Base-by-base conservation (phyloP, 176 grass and related monocot species). In the Themeda triandra region DNA sequence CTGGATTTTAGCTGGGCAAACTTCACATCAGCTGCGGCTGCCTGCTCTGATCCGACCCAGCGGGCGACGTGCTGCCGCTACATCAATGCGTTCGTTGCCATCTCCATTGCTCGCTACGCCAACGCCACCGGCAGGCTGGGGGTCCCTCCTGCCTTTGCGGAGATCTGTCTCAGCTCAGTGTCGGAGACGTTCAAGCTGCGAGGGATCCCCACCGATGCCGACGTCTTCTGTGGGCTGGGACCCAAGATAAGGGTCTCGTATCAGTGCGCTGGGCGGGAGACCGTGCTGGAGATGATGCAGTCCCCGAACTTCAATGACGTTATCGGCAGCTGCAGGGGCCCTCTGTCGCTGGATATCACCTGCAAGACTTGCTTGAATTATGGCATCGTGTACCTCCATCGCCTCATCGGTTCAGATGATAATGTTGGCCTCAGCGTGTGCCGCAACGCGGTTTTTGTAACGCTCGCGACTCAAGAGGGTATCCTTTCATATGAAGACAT, bases 301-400 rank as follows among this genome's bases (percentile, higher is more conserved):
- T 99, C 96, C 15, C 96, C 93, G 0, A 92, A 87, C 51, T 99
- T 99, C 75, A 84, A 68, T 63, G 91, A 96, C 60, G 96, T 99
- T 14, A 79, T 92, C 9, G 92, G 87, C n/a, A 99, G 90, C 84
- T 99, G 96, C 80, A 85, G 91, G 81, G 85, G 89, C 12, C 91
- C 96, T 7, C 90, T 99, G 24, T 94, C 93, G 23, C 86, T 88
- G 25, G 89, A 96, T 66, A 90, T 87, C 71, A 92, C 93, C 71
- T 99, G 96, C 93, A 99, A 99, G 86, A 94, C 89, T 6, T 99
- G 96, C 82, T 87, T 99, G 33, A 99, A 99, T 63, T 94, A 91
- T 18, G 96, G 96, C 59, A 96, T 99, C 28, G 72, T 91, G 63
- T 99, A 96, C 84, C 86, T 99, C 18, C 91, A 89, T 48, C 86